Conservation (phyloP, 169 alveolate species). For the Eimeria acervulina region DNA sequence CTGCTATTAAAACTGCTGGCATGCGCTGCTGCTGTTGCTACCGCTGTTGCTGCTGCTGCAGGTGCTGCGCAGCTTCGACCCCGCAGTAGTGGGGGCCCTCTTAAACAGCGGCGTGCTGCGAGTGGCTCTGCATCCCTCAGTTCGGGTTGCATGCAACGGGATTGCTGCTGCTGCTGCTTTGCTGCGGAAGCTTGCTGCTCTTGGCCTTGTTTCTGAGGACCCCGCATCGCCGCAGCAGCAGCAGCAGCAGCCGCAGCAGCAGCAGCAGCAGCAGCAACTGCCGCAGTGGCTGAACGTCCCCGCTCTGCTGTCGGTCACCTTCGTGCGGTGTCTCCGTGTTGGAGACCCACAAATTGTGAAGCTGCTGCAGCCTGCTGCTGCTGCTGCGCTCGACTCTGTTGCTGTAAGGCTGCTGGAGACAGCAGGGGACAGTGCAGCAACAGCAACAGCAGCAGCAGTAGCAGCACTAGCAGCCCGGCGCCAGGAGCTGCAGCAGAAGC, state of each 20-base stretch:
- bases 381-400: too few relatives aligned
- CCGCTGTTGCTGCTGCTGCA: conserved; percentile 66
- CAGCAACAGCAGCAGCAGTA: conserved; percentile 49
- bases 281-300: conserved; percentile 63
- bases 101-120: conserved; percentile 52
- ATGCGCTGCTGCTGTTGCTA: neutral
- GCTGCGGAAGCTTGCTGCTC: neutral
- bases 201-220: neutral
- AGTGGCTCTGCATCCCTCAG: conserved; percentile 57
- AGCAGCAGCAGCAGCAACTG: conserved; percentile 60
- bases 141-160: conserved; percentile 57
- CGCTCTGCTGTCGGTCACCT: conserved; percentile 51
- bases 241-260: conserved; percentile 28
- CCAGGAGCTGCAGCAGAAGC: conserved; percentile 16
- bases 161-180: conserved; percentile 71
- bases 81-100: conserved; percentile 14
- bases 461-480: conserved; percentile 25
- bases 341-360: conserved; percentile 54
- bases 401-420: too few relatives aligned
- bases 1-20: too few relatives aligned
- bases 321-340: conserved; percentile 62
- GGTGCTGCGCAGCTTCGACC: conserved; percentile 49
- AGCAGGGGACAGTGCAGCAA: too few relatives aligned
- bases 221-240: neutral
- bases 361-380: too few relatives aligned